Evolutionary conservation across 257 asterid genomes (phyloP).

Genomic region (Haberlea rhodopensis): DNA sequence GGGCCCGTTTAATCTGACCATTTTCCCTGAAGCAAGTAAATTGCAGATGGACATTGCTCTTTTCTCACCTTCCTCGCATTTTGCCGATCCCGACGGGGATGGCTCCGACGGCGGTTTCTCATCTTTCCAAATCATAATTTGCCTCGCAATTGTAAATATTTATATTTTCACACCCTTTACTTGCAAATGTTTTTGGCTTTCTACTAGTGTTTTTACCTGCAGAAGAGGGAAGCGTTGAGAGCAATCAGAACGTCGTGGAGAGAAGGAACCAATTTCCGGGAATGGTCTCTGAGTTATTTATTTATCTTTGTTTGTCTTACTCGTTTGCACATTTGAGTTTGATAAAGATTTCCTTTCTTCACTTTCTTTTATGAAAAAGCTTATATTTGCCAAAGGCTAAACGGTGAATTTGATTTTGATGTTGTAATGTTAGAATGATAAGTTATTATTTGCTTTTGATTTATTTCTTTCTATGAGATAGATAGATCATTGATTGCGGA

Average conservation of each 20-base stretch:
- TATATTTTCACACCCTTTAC: background rate
- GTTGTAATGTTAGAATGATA: background rate
- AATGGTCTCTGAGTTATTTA: constrained; percentile 39
- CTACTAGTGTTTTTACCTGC: constrained; percentile 1
- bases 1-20: no score
- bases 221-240: constrained; percentile 56
- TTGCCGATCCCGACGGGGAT: constrained; percentile 57
- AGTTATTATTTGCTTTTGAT: no score
- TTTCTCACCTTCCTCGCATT: constrained; percentile 84
- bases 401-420: background rate
- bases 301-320: background rate
- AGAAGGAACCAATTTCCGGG: constrained; percentile 74
- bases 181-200: background rate
- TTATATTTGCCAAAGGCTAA: no score
- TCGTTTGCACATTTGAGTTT: background rate
- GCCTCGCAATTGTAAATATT: background rate
- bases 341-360: no score
- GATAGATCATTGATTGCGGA: background rate
- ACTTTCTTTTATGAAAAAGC: background rate
- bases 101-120: constrained; percentile 42
- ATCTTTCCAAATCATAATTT: background rate
- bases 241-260: constrained; percentile 53
- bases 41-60: constrained; percentile 97
- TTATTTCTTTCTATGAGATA: background rate
- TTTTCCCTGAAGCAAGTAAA: constrained; percentile 8